Conservation (phyloP, 1,284 basidiomycete species). For the Lentinula novae-zelandiae region DNA sequence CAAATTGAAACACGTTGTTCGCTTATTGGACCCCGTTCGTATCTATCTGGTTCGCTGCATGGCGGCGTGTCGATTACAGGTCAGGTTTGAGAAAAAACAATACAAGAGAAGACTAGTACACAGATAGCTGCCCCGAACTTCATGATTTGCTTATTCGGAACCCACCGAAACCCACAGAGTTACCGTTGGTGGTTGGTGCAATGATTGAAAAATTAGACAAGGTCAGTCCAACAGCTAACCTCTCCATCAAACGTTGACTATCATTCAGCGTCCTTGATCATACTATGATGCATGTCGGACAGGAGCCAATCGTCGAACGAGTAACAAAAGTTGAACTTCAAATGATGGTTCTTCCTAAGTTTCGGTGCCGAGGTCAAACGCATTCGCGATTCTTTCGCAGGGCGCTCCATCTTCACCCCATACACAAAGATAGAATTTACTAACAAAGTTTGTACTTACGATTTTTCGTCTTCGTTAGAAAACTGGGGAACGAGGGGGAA, state of each 20-base stretch:
- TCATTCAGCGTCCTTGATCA: conserved; percentile 71
- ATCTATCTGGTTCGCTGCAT: no score
- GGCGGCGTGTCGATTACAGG: no score
- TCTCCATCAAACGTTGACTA: not conserved
- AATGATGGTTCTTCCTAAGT: conserved; percentile 87
- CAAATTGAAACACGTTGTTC: no score
- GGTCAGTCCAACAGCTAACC: conserved; percentile 35
- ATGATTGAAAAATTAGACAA: conserved; percentile 71
- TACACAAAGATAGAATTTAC: conserved; percentile 65
- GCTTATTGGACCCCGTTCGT: no score
- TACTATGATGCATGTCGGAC: conserved; percentile 71
- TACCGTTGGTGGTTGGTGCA: no score
- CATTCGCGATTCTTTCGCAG: conserved; percentile 59
- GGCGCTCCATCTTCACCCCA: conserved; percentile 61
- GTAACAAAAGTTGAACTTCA: conserved; percentile 67
- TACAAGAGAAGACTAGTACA: no score
- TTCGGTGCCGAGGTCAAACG: conserved; percentile 54
- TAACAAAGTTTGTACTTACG: not conserved
- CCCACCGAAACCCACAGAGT: no score
- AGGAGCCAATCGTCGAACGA: conserved; percentile 82
- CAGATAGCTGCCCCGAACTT: no score
- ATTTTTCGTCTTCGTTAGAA: not conserved
- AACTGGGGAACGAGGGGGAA: not conserved
- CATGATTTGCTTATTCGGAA: no score
- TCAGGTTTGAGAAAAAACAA: no score